A percentile compares a stretch with the other conserved stretches of the same genome.
phyloP scores from a whole-genome alignment of 768 basidiomycete species.

The Pleurotus citrinopileatus region DNA sequence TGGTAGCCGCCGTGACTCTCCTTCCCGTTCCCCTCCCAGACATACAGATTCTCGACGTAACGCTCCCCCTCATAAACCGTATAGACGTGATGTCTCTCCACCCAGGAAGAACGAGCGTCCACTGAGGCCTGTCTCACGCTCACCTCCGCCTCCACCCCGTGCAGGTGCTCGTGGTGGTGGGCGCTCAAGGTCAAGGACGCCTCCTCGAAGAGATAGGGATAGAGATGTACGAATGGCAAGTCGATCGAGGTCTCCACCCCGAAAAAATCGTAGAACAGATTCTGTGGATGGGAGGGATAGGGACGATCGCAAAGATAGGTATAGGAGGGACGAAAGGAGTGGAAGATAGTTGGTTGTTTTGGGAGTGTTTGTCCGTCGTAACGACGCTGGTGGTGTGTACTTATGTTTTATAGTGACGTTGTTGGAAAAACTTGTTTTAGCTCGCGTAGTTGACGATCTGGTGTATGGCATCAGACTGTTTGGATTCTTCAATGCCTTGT shows the following conservation, averaged over 20 bases:
- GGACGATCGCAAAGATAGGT: constrained; percentile 6
- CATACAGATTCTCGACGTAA: constrained; percentile 19
- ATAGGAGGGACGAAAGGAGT: neutral
- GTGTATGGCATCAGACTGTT: too few relatives aligned
- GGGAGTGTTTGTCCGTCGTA: too few relatives aligned
- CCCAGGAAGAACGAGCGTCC: neutral
- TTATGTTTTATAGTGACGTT: too few relatives aligned
- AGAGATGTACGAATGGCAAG: constrained; percentile 12
- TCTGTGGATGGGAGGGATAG: constrained; percentile 9
- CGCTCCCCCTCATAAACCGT: constrained; percentile 13
- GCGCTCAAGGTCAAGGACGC: constrained; percentile 15
- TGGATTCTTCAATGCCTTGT: too few relatives aligned
- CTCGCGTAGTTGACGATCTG: too few relatives aligned
- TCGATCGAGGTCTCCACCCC: constrained; percentile 23
- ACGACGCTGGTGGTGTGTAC: too few relatives aligned
- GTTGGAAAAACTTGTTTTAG: too few relatives aligned
- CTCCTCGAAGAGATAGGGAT: constrained; percentile 9
- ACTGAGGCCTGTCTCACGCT: constrained; percentile 9
- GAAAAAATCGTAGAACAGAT: constrained; percentile 6
- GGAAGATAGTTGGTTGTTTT: too few relatives aligned
- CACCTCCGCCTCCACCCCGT: constrained; percentile 20
- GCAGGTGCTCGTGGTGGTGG: constrained; percentile 11
- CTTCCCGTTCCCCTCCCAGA: constrained; percentile 20
- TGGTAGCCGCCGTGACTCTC: constrained; percentile 18
- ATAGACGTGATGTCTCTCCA: constrained; percentile 11